A percentile compares a stretch with the other conserved stretches of the same genome.
phyloP scores from a whole-genome alignment of 2,329 filamentous ascomycete genomes.

The Penicillium polonicum region DNA sequence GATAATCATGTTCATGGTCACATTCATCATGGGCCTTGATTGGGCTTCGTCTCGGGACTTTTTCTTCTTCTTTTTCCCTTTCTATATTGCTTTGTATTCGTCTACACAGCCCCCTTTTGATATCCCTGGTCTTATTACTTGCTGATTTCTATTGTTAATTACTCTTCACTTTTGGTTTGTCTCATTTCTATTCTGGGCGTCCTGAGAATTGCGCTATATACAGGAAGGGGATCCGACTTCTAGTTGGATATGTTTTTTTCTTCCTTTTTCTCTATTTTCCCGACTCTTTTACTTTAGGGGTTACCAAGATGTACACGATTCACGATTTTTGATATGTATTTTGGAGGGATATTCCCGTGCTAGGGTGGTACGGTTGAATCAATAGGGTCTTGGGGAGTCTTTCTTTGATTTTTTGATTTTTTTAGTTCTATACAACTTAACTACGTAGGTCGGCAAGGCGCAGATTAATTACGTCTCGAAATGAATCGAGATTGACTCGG shows the following conservation, averaged over 20 bases:
- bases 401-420: neutral
- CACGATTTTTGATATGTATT: conserved; percentile 3
- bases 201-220: neutral
- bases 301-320: conserved; percentile 5
- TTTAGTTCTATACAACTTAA: neutral
- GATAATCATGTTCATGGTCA: neutral
- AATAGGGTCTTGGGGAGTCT: conserved; percentile 5
- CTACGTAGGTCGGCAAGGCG: neutral
- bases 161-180: neutral
- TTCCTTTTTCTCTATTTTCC: neutral
- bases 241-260: neutral
- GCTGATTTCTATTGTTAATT: neutral
- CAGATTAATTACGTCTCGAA: neutral
- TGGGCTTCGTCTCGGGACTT: neutral
- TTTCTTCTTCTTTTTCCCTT: neutral
- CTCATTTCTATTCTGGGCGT: neutral
- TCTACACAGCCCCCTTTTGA: neutral
- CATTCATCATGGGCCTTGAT: neutral
- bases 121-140: neutral
- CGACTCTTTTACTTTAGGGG: neutral
- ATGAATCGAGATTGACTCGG: neutral
- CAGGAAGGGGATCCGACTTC: neutral
- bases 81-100: neutral
- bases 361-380: neutral
- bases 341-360: neutral